phyloP scores from a whole-genome alignment of 2,329 filamentous ascomycete species.

The Cadophora malorum region DNA sequence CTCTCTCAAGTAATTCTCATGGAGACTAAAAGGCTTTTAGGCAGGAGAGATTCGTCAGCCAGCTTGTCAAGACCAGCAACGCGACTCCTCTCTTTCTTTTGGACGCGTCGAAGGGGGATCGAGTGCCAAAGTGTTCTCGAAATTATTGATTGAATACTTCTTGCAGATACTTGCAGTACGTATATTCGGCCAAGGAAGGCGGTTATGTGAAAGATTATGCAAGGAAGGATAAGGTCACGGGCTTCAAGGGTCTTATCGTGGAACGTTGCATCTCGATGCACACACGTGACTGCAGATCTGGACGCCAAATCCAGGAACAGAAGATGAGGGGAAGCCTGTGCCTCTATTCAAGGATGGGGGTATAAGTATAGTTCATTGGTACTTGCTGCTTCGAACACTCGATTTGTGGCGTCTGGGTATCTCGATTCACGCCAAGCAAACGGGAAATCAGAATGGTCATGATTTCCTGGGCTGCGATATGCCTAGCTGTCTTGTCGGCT shows the following conservation, averaged over 20 bases:
- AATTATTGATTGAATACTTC: neutral
- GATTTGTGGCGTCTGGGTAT: slow-evolving; percentile 10
- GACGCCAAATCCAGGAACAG: slow-evolving; percentile 18
- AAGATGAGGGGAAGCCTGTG: slow-evolving; percentile 17
- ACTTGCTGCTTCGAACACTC: neutral
- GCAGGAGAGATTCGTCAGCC: too few relatives aligned
- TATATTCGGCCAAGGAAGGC: neutral
- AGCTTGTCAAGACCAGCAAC: too few relatives aligned
- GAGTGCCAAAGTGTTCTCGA: neutral
- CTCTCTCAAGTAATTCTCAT: too few relatives aligned
- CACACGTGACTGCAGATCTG: slow-evolving; percentile 23
- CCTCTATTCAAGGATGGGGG: neutral
- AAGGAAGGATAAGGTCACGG: neutral
- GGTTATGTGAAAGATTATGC: neutral
- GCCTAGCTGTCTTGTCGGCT: slow-evolving; percentile 15
- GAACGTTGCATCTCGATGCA: slow-evolving; percentile 20
- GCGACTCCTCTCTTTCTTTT: too few relatives aligned
- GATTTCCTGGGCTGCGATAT: slow-evolving; percentile 12
- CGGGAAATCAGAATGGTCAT: slow-evolving; percentile 9
- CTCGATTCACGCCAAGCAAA: neutral
- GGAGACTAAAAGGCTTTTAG: too few relatives aligned
- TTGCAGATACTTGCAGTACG: too few relatives aligned
- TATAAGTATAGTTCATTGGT: slow-evolving; percentile 20
- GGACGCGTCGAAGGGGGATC: neutral
- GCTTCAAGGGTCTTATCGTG: slow-evolving; percentile 13